Base-by-base conservation (phyloP, 2,329 filamentous ascomycete species). In the Aspergillus spinulosporus region DNA sequence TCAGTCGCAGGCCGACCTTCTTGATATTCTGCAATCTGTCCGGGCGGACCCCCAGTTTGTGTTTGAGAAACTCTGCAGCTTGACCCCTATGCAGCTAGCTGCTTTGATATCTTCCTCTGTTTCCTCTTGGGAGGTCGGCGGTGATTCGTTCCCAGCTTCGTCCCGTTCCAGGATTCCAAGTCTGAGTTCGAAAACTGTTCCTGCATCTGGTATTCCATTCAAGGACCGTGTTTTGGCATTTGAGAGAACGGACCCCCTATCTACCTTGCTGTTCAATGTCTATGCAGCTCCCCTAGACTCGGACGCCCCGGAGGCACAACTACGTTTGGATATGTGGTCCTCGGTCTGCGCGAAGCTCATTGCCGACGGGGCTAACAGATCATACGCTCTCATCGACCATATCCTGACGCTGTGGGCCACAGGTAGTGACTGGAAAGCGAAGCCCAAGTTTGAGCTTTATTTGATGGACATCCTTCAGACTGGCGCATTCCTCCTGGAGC, bases 391-490 rank as follows among this genome's bases (percentile, higher is more conserved):
- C 56, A 82, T 97, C 57, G 87, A 90, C 61, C 88, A 89, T 47
- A 85, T 97, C 34, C 82, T 99, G 49, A 92, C 94, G 72, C 87
- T 90, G 55, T 97, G 92, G 89, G 87, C 90, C 50, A 82, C 86
- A 54, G 89, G 92, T 82, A 86, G 90, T 60, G 88, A 92, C 72
- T 97, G 93, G 92, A 89, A 90, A 40, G 91, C 91, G 56, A 92
- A 88, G 66, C 85, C 88, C 63, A 94, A 92, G 62, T 86, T 99
- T 80, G 92, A 97, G 75, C 89, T 91, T 75, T 97, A 93, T 72
- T 83, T 99, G 9, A 94, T 96, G 89, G 90, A 94, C 70, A 90
- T 95, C 58, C 83, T 99, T 34, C 90, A 96, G 74, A 89, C 95
- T 66, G 94, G 94, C 63, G 88, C 92, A 39, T 97, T 97, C 69